Evolutionary conservation across 768 basidiomycete species (phyloP), one percentile per base, ranked within the genome.

Genomic region (Russula sp.): DNA sequence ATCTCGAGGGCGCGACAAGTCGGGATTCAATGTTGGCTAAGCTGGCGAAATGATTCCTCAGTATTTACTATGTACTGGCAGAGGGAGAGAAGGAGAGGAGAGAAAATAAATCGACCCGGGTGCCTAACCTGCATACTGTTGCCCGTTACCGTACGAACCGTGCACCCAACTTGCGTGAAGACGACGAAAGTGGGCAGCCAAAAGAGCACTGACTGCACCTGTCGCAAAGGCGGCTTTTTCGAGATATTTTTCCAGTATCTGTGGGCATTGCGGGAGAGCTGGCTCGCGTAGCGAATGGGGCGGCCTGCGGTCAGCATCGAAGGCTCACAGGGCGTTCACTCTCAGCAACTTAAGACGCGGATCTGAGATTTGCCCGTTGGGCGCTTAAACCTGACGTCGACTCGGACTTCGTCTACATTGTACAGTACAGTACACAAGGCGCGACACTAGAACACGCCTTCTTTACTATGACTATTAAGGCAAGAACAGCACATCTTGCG

Each of bases 401-500:
- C 22, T 27, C 22, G 22, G 22, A 27, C 53, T 22, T 11, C 14
- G 10, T 11, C 14, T 14, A 40, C 14, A 13, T 14, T 10, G 10
- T 4, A 40, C 14, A 40, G 13, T 35, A 6, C 13, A 40, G 40
- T 35, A 39, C 27, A 27, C 2, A 27, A 27, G 27, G 27, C 27
- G 27, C 27, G 27, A 27, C 27, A 27, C 27, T 27, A 27, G 27
- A 27, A 27, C 27, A 27, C 27, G 27, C 27, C 27, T 27, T 27
- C 37, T 16, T 3, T n/a, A 42, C 32, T 6, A 22, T 8, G 11
- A 39, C 22, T 16, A 34, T 50, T 34, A 60, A 27, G 54, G 58
- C n/a, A 64, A 2, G 20, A 73, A 65, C 6, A 72, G 1, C 1
- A 72, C 62, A 10, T 71, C 64, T 20, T 65, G 62, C 8, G 69